Percentiles rank a stretch among this genome's conserved stretches.
Conservation (phyloP, 495 filamentous ascomycete genomes). For the Staphylotrichum longicolle region DNA sequence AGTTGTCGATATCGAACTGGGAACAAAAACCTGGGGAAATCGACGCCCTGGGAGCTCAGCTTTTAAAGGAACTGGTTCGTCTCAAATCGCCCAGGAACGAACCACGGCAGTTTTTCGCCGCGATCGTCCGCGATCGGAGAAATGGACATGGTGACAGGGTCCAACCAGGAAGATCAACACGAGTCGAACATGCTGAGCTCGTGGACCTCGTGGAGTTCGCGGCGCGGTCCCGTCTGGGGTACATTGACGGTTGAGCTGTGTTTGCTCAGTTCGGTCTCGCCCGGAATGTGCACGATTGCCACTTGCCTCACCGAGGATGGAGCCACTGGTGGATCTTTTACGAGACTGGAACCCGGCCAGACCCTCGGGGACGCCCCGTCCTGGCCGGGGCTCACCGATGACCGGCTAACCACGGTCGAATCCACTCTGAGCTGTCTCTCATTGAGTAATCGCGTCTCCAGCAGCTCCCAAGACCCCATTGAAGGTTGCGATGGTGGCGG, state of each 20-base stretch:
- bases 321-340: constrained; percentile 12
- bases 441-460: too few species aligned
- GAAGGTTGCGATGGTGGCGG: too few species aligned
- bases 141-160: constrained; percentile 6
- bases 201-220: constrained; percentile 6
- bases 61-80: constrained; percentile 13
- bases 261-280: neutral
- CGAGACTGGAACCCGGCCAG: constrained; percentile 8
- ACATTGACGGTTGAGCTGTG: neutral
- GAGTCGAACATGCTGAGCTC: neutral
- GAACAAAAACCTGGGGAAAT: constrained; percentile 8
- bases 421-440: neutral
- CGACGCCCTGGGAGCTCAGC: neutral
- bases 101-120: constrained; percentile 1
- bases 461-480: too few species aligned
- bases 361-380: constrained; percentile 4
- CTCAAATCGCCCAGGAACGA: constrained; percentile 5
- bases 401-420: constrained; percentile 12
- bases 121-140: constrained; percentile 13
- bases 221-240: constrained; percentile 18
- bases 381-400: constrained; percentile 3
- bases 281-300: constrained; percentile 3
- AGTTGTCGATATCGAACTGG: neutral
- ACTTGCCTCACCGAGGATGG: constrained; percentile 15
- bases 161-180: neutral